Evolutionary conservation across 192 early-diverging fungal genomes (phyloP), one percentile per base, ranked within the genome.

Genomic region (Diversispora epigaea): DNA sequence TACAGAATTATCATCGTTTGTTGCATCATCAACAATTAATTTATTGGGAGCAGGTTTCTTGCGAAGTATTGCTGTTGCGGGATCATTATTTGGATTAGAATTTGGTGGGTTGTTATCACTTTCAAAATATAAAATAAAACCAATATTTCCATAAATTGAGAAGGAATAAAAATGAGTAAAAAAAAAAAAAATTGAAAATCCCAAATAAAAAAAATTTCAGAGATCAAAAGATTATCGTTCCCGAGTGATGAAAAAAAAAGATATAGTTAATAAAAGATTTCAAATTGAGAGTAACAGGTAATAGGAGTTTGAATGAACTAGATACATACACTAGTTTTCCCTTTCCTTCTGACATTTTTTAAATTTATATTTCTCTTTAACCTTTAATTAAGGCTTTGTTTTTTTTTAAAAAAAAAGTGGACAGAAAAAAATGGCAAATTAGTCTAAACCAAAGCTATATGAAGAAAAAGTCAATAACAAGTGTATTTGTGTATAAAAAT

Each of bases 1-100:
- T 22, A 99, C 94, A 21, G 97, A 99, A 84, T 97, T 98, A 85
- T 99, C 97, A 78, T 98, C 96, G 79, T 92, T 98, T 72, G 88
- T 91, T 43, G 95, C 94, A 77, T 98, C 96, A 80, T 98, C 97
- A 40, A 99, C 94, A 85, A 99, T 93, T 63, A 99, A 84, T 87
- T 99, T 99, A 88, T 99, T 99, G n/a, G 94, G 94, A 50, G 96
- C 91, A 0, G 93, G 79, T 82, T 99, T 99, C 77, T 92, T 91
- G 79, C 95, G 94, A 65, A 99, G 85, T 79, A 99, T 99, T 64
- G 96, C 97, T 15, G 94, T 93, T 55, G 97, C 92, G 44, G 91
- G 85, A 86, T 99, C 97, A 64, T 94, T 85, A 50, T 84, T 86
- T 39, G 89, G 84, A 79, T 92, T 87, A 45, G 77, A 75, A 62